Evolutionary conservation across 2,329 filamentous ascomycete species (phyloP), one percentile per base, ranked within the genome.

Genomic region (Pseudogymnoascus sp.): DNA sequence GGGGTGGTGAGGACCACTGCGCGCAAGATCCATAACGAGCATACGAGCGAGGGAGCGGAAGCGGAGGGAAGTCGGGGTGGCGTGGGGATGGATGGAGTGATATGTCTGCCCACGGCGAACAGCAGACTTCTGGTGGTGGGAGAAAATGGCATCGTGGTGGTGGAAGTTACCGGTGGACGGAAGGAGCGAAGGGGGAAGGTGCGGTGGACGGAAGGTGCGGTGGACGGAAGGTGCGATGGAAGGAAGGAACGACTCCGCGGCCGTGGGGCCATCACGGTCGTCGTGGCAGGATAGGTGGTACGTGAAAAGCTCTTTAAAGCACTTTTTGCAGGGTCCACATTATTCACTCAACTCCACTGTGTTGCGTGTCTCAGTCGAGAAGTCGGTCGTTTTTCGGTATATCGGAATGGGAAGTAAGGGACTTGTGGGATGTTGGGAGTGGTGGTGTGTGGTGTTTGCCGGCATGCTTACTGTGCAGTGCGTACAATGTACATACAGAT

Each of bases 1-100:
- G 47, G 47, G 40, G 23, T 8, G 21, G 8, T 51, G 14, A 18
- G n/a, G 26, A 34, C 47, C 47, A 57, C 47, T 10, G 12, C 10
- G 26, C 47, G 47, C 47, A 57, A 57, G 47, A 57, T 34, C 47
- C 47, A 57, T 57, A 57, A 57, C 47, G 47, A 26, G 7, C 26
- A 4, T 57, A 18, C 4, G 47, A 57, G 47, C 26, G 47, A 57
- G 47, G 26, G 31, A 47, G 18, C 42, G 21, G 45, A 51, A 57
- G 47, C n/a, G 47, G 47, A 34, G 47, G 47, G 29, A 54, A 29
- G 45, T 54, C n/a, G 47, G 47, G 26, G 47, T 34, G n/a, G 47
- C 47, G 47, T 18, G 26, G 47, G 47, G n/a, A 10, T 16, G 10
- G 8, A 10, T 31, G 47, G 26, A 11, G 10, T 31, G 29, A 12